Conservation (phyloP, 2,329 filamentous ascomycete species). For the Didymella segeticola region DNA sequence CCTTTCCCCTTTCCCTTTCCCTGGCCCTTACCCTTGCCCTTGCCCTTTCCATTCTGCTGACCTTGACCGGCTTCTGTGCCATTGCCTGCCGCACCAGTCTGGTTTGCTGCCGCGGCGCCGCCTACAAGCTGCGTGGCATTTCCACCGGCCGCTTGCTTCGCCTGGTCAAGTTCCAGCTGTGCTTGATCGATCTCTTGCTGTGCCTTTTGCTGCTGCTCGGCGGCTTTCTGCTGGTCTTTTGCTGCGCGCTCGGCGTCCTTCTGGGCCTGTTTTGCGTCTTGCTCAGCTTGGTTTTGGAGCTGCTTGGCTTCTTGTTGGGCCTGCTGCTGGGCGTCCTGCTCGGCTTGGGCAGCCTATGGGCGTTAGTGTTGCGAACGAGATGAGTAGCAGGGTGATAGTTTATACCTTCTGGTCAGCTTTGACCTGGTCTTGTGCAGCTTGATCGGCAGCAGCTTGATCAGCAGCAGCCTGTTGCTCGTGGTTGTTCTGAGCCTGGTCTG, state of each 20-base stretch:
- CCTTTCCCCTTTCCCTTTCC: constrained; percentile 5
- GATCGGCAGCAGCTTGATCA: neutral
- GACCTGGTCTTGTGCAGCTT: neutral
- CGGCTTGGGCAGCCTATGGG: neutral
- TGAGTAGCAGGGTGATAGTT: neutral
- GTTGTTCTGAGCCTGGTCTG: neutral
- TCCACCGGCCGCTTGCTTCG: constrained; percentile 5
- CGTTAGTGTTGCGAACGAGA: too few relatives aligned
- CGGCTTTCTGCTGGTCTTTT: constrained; percentile 13
- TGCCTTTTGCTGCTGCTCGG: constrained; percentile 9
- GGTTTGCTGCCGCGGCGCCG: constrained; percentile 6
- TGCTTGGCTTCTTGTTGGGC: neutral
- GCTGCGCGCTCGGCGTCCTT: constrained; percentile 9
- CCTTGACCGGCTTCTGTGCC: constrained; percentile 4
- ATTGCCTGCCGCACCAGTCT: constrained; percentile 7
- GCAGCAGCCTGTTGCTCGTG: neutral
- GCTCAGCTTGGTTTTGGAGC: constrained; percentile 7
- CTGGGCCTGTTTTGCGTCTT: constrained; percentile 14
- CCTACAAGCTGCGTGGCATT: constrained; percentile 10
- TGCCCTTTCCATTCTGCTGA: constrained; percentile 7
- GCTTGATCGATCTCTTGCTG: constrained; percentile 9
- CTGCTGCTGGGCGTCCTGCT: constrained; percentile 1
- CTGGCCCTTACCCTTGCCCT: constrained; percentile 15
- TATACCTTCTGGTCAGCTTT: neutral
- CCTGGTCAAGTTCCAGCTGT: constrained; percentile 6